Evolutionary conservation across 176 grass and related monocot genomes (phyloP).

Genomic region (Eragrostis nindensis): DNA sequence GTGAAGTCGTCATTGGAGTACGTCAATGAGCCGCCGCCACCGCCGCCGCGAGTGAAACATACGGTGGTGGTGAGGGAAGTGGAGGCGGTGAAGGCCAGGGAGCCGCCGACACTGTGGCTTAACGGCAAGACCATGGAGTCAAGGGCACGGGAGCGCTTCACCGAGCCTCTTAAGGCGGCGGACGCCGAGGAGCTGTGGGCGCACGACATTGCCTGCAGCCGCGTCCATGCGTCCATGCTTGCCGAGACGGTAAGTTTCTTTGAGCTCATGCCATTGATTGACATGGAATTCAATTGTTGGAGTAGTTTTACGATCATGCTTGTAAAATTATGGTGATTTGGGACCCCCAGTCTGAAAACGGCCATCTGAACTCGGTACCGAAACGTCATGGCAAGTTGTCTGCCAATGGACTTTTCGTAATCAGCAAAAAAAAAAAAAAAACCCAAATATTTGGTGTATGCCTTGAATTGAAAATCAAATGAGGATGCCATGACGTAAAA

Average conservation of each 20-base stretch:
- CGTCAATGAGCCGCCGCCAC: constrained; percentile 15
- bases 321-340: too few species aligned
- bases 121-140: constrained; percentile 32
- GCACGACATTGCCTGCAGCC: constrained; percentile 57
- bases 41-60: neutral
- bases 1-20: constrained; percentile 49
- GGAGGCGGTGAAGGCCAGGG: constrained; percentile 6
- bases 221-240: constrained; percentile 53
- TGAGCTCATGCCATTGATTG: neutral
- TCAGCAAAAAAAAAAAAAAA: too few species aligned
- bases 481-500: too few species aligned
- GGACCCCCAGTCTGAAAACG: too few species aligned
- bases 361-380: too few species aligned
- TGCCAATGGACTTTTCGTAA: too few species aligned
- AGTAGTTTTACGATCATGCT: too few species aligned
- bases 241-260: constrained; percentile 48
- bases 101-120: constrained; percentile 23
- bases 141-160: constrained; percentile 29
- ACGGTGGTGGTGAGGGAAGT: constrained; percentile 1
- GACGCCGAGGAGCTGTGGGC: constrained; percentile 46
- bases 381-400: too few species aligned
- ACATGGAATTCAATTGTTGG: neutral
- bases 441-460: too few species aligned
- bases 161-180: constrained; percentile 31
- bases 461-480: too few species aligned